Conservation (phyloP, 441 rosid genomes). For the Erodium moschatum region DNA sequence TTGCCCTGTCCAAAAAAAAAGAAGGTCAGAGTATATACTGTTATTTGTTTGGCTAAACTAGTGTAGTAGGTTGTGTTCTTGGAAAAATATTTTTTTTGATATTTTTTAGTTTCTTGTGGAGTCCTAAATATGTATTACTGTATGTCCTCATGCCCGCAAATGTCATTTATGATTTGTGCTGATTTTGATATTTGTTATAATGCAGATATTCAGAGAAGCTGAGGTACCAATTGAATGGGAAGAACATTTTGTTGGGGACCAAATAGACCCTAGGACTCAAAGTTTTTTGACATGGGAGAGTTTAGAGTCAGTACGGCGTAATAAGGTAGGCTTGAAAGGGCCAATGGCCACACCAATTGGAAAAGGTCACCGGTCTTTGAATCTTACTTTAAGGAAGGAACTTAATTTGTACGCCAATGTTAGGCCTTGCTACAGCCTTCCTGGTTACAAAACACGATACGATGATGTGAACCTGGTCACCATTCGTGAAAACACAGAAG, state of each 20-base stretch:
- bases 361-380: conserved; percentile 93
- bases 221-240: conserved; percentile 91
- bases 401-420: conserved; percentile 89
- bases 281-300: conserved; percentile 95
- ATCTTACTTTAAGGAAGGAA: conserved; percentile 87
- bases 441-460: conserved; percentile 85
- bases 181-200: conserved; percentile 8
- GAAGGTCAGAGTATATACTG: neutral
- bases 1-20: neutral
- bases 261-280: conserved; percentile 84
- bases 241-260: conserved; percentile 62
- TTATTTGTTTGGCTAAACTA: neutral
- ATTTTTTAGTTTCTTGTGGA: neutral
- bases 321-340: conserved; percentile 86
- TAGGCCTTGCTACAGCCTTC: conserved; percentile 93
- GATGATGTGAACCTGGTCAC: conserved; percentile 85
- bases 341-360: conserved; percentile 99
- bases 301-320: conserved; percentile 69
- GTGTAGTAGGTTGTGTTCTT: neutral
- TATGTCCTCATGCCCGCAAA: neutral
- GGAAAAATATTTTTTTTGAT: neutral
- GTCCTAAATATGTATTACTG: neutral
- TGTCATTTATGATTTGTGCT: neutral
- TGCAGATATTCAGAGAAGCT: conserved; percentile 65
- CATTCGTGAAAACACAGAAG: conserved; percentile 95